Conservation (phyloP, 352 stramenopile genomes). For the Phytopythium ostracodes region DNA sequence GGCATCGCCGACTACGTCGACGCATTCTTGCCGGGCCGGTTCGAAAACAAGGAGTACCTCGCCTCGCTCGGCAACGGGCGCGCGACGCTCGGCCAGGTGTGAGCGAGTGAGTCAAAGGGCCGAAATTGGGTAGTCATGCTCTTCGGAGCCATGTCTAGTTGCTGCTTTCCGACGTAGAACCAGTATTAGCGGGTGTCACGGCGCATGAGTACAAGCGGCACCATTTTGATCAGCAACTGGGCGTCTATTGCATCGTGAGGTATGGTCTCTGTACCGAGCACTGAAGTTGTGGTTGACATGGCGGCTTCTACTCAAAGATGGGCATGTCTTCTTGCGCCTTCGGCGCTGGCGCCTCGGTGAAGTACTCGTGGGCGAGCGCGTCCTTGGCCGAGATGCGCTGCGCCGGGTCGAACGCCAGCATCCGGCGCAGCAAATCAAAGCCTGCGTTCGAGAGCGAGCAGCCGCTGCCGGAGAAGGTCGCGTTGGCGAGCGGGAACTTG, state of each 20-base stretch:
- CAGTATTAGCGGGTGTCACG: not conserved
- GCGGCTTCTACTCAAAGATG: slow-evolving; percentile 32
- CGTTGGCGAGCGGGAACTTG: slow-evolving; percentile 64
- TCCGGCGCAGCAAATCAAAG: slow-evolving; percentile 58
- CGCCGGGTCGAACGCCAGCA: slow-evolving; percentile 69
- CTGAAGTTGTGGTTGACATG: not conserved
- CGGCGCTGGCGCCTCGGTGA: slow-evolving; percentile 58
- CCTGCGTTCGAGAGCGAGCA: slow-evolving; percentile 71
- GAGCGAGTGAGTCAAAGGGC: too few relatives aligned
- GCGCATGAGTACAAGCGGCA: not conserved
- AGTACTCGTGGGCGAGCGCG: slow-evolving; percentile 79
- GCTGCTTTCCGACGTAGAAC: not conserved
- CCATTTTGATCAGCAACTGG: not conserved
- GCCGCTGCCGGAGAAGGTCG: slow-evolving; percentile 46
- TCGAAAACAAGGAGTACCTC: slow-evolving; percentile 55
- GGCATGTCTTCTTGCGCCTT: slow-evolving; percentile 78
- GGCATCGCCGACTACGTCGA: slow-evolving; percentile 44
- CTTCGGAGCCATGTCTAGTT: too few relatives aligned
- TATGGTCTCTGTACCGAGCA: not conserved
- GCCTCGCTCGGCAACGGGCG: slow-evolving; percentile 45
- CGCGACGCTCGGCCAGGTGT: slow-evolving; percentile 56
- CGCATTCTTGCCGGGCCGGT: slow-evolving; percentile 57
- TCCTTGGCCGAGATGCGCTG: slow-evolving; percentile 77
- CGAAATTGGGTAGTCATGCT: not conserved
- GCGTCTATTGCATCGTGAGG: not conserved